phyloP scores from a whole-genome alignment of 2,329 filamentous ascomycete species.

The Leptodontidium sp. region DNA sequence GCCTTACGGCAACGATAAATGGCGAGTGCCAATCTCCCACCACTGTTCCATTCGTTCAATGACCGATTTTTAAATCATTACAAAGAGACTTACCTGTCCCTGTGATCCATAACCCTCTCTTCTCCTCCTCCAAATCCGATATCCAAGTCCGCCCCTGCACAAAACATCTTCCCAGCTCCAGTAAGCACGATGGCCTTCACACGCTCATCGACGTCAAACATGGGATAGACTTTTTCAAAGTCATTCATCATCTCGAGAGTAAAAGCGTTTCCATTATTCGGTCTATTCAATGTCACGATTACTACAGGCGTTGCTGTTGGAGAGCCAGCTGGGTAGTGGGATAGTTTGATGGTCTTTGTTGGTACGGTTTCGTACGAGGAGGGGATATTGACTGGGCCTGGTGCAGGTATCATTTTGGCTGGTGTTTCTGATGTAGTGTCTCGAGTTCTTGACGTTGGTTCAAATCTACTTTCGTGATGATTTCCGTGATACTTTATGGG shows the following conservation, averaged over 20 bases:
- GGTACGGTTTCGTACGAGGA: constrained; percentile 51
- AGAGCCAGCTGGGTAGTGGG: constrained; percentile 58
- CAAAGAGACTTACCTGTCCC: constrained; percentile 47
- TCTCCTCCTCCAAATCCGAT: constrained; percentile 37
- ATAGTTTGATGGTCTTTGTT: constrained; percentile 55
- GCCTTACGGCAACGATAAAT: constrained; percentile 65
- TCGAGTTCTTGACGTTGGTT: too few relatives aligned
- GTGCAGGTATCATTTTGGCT: constrained; percentile 6
- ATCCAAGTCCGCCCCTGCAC: constrained; percentile 64
- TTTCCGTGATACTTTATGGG: background rate
- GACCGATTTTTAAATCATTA: background rate
- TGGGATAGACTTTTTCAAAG: constrained; percentile 60
- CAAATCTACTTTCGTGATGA: too few relatives aligned
- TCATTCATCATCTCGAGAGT: constrained; percentile 69
- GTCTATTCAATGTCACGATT: constrained; percentile 24
- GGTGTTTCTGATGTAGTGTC: background rate
- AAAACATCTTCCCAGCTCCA: constrained; percentile 60
- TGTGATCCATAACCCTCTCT: constrained; percentile 47
- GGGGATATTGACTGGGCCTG: constrained; percentile 32
- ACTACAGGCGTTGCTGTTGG: constrained; percentile 66
- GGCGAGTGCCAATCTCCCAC: constrained; percentile 60
- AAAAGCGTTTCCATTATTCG: constrained; percentile 65
- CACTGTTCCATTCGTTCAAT: constrained; percentile 40
- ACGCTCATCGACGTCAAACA: constrained; percentile 57
- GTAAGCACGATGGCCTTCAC: constrained; percentile 63